Percentiles rank a stretch among this genome's conserved stretches.
Conservation (phyloP, 2,329 filamentous ascomycete species). For the Podosphaera leucotricha region DNA sequence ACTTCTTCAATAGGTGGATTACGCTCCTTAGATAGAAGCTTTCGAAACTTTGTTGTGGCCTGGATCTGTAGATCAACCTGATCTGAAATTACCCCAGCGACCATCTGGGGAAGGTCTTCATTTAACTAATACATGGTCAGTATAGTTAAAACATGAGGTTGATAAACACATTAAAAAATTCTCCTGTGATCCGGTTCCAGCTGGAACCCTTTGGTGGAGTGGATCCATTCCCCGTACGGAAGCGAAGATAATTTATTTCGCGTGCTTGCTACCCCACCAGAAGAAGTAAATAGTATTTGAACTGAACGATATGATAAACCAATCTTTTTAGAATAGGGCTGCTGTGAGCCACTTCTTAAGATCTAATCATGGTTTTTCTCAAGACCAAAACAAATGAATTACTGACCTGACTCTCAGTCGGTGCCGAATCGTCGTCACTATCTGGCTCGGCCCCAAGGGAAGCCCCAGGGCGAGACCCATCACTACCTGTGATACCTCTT, state of each 20-base stretch:
- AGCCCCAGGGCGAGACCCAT: slow-evolving; percentile 51
- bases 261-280: slow-evolving; percentile 12
- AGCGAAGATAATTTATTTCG: slow-evolving; percentile 13
- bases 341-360: too few relatives aligned
- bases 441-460: slow-evolving; percentile 73
- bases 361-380: neutral
- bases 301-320: too few relatives aligned
- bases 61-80: slow-evolving; percentile 96
- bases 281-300: slow-evolving; percentile 15
- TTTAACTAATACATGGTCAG: slow-evolving; percentile 40
- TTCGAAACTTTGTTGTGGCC: slow-evolving; percentile 94
- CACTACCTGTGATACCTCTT: slow-evolving; percentile 70
- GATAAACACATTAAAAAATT: slow-evolving; percentile 1
- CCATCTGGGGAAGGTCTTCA: slow-evolving; percentile 96
- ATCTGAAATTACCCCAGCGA: slow-evolving; percentile 91
- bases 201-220: neutral
- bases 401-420: slow-evolving; percentile 87
- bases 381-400: slow-evolving; percentile 3
- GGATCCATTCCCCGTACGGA: slow-evolving; percentile 3
- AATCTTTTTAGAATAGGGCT: too few relatives aligned
- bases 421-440: slow-evolving; percentile 89
- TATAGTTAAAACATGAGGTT: slow-evolving; percentile 7
- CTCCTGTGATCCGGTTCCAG: neutral
- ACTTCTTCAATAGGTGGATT: slow-evolving; percentile 98
- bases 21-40: slow-evolving; percentile 92